Evolutionary conservation across 202 grass and related monocot species (phyloP).

Genomic region (Panicum hallii): DNA sequence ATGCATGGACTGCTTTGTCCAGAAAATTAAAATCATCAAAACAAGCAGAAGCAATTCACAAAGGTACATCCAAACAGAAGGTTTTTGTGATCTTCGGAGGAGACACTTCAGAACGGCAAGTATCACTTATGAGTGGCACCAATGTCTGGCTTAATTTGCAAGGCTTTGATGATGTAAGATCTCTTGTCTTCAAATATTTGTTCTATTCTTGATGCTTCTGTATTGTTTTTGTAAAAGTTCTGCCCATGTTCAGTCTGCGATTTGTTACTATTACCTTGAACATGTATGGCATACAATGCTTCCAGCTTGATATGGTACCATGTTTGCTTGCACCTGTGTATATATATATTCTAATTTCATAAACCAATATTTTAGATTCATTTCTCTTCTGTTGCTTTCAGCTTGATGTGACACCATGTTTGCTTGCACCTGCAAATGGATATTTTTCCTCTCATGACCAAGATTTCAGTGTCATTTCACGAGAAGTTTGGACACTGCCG

Average conservation of each 20-base stretch:
- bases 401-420: constrained; percentile 93
- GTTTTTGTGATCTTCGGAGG: constrained; percentile 97
- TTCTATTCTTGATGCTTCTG: constrained; percentile 8
- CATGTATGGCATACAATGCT: constrained; percentile 1
- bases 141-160: constrained; percentile 99
- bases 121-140: constrained; percentile 98
- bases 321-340: not conserved
- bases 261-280: constrained; percentile 35
- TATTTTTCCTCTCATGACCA: constrained; percentile 55
- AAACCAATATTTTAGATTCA: constrained; percentile 5
- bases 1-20: constrained; percentile 69
- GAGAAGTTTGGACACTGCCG: constrained; percentile 84
- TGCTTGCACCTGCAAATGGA: constrained; percentile 78
- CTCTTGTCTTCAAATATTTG: constrained; percentile 33
- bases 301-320: not conserved
- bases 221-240: constrained; percentile 7
- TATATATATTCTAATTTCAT: constrained; percentile 31
- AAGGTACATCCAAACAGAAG: constrained; percentile 51
- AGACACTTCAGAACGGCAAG: constrained; percentile 94
- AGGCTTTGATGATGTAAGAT: constrained; percentile 89
- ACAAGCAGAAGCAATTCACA: constrained; percentile 48
- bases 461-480: constrained; percentile 48
- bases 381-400: constrained; percentile 50
- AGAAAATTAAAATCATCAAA: constrained; percentile 56
- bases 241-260: constrained; percentile 29